phyloP scores from a whole-genome alignment of 1,284 basidiomycete genomes.

The Boletus semigastroideus region DNA sequence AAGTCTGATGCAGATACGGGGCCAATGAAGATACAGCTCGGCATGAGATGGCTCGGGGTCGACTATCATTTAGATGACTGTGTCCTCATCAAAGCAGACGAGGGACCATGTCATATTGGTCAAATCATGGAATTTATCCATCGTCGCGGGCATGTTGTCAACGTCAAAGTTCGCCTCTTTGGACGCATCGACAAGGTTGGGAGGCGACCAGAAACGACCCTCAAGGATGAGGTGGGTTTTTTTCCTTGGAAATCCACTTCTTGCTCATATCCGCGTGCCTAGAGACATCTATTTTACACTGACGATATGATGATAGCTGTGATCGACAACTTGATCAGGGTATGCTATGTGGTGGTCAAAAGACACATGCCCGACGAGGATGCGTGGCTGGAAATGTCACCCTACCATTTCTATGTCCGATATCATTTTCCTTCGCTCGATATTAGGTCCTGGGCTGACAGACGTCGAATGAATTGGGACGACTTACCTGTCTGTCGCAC shows the following conservation, averaged over 20 bases:
- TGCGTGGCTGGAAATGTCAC: conserved; percentile 51
- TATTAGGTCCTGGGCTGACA: conserved; percentile 41
- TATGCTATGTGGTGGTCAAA: conserved; percentile 48
- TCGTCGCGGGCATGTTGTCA: background rate
- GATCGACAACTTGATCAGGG: conserved; percentile 42
- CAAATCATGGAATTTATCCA: conserved; percentile 33
- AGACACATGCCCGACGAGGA: conserved; percentile 36
- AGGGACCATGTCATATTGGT: conserved; percentile 38
- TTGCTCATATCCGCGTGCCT: conserved; percentile 1
- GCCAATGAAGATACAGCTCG: conserved; percentile 32
- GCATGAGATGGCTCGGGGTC: conserved; percentile 42
- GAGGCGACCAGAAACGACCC: conserved; percentile 22
- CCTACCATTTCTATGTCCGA: conserved; percentile 54
- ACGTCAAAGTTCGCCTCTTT: conserved; percentile 30
- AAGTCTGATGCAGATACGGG: conserved; percentile 30
- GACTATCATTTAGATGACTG: conserved; percentile 58
- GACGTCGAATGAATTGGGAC: conserved; percentile 28
- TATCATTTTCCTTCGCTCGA: conserved; percentile 47
- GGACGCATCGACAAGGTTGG: conserved; percentile 37
- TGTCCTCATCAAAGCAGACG: conserved; percentile 44
- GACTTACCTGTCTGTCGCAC: conserved; percentile 45
- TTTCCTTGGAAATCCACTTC: background rate
- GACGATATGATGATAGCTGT: conserved; percentile 38
- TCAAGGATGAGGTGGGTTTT: conserved; percentile 41
- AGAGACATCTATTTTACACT: conserved; percentile 41